These are phyloP conservation scores for Arthroderma sp. DNA, from an alignment of 2,329 filamentous ascomycete species.

Conservation along the genomic window DNA sequence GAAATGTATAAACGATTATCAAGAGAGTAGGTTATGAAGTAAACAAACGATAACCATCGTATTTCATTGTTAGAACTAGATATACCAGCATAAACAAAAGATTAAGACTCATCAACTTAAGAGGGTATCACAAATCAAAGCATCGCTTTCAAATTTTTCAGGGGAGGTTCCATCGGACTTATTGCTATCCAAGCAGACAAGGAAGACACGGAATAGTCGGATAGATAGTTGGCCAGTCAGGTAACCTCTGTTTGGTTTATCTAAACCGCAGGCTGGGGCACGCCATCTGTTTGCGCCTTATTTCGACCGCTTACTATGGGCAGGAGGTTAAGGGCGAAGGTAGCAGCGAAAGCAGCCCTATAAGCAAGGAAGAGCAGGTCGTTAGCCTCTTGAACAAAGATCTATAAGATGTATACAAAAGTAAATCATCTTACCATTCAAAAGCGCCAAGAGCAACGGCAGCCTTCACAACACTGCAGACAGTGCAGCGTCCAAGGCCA, in stretches of 20 bases:
- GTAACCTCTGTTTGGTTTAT: neutral
- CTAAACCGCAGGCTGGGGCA: conserved; percentile 6
- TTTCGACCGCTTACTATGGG: conserved; percentile 10
- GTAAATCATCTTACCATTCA: conserved; percentile 34
- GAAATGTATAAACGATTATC: neutral
- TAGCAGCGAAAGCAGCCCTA: conserved; percentile 32
- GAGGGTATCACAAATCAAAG: neutral
- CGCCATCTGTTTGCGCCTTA: neutral
- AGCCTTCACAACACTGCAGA: conserved; percentile 49
- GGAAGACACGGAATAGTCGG: neutral
- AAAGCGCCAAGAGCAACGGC: conserved; percentile 39
- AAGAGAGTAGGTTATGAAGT: neutral
- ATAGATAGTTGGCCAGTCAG: neutral
- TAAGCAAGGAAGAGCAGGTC: conserved; percentile 4
- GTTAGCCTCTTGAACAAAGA: neutral
- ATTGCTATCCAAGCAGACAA: neutral
- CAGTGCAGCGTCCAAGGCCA: conserved; percentile 42
- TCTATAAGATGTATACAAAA: neutral
- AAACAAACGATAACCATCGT: neutral
- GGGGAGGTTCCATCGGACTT: neutral
- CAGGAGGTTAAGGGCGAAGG: conserved; percentile 10
- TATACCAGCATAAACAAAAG: neutral
- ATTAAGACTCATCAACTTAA: neutral
- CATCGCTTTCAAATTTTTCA: neutral
- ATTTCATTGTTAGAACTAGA: neutral